Base-by-base conservation (phyloP, 225 moss, liverwort and hornwort species). In the Pseudoscleropodium purum region DNA sequence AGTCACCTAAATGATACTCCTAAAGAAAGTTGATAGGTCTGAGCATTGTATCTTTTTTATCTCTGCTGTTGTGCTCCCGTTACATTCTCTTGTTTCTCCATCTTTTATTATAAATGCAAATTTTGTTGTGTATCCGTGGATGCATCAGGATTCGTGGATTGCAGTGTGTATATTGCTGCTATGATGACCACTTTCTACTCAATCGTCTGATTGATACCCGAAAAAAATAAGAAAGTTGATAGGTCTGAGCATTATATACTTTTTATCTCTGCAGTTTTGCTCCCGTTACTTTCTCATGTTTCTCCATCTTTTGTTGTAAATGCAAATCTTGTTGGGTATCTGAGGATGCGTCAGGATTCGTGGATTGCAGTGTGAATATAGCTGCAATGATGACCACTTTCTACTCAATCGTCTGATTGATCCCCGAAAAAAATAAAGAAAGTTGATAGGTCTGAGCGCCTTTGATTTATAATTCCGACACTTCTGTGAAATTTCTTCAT, bases 371-470 rank as follows among this genome's bases (percentile, higher is more conserved):
- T 54, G 8, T 64, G 73, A 56, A n/a, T 23, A 25, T 64, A 43
- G 33, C 63, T 63, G 84, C 87, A 80, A 37, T 84, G 85, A 92
- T 89, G 85, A 86, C n/a, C 77, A 57, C 73, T 68, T 57, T 63
- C 64, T 43, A 66, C 5, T 88, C 88, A 79, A 87, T 88, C 86
- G 60, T 90, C 82, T 88, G 88, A 88, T 86, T 90, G 86, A 88
- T 54, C 61, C 59, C 34, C 33, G 5, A 51, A 89, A 84, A 67
- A 65, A 79, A 36, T 45, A 54, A 84, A 67, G 57, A 87, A 90
- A 90, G 90, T 91, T 90, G 89, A 90, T 91, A 79, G 93, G 91
- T 80, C 90, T 89, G 88, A 90, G 86, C 89, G 33, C 34, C 79
- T 36, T 56, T 43, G 26, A 67, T 79, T 66, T 68, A 33, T 18